Percentiles rank a stretch among this genome's conserved stretches.
Evolutionary conservation across 2,329 filamentous ascomycete species (phyloP).

Genomic region (Ophiosphaerella narmari): DNA sequence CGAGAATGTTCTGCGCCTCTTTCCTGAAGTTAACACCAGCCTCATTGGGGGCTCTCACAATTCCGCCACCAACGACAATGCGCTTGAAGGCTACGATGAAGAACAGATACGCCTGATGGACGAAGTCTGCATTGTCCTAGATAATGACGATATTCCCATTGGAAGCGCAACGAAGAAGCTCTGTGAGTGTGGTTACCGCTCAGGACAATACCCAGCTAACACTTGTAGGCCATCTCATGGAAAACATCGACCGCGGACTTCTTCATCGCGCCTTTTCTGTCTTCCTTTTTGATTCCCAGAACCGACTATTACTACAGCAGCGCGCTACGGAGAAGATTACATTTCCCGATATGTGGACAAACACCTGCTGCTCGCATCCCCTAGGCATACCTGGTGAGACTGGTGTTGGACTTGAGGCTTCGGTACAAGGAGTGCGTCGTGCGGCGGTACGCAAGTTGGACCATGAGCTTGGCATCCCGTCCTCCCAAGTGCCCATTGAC

Average conservation of each 20-base stretch:
- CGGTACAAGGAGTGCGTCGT: constrained; percentile 83
- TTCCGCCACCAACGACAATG: constrained; percentile 61
- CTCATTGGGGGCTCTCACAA: constrained; percentile 66
- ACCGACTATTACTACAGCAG: constrained; percentile 92
- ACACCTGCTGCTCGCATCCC: constrained; percentile 98
- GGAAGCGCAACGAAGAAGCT: constrained; percentile 98
- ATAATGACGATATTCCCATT: constrained; percentile 89
- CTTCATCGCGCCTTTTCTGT: constrained; percentile 97
- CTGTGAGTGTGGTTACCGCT: constrained; percentile 64
- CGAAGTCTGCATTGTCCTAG: constrained; percentile 95
- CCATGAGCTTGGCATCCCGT: constrained; percentile 91
- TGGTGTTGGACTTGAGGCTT: constrained; percentile 77
- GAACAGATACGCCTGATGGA: constrained; percentile 99
- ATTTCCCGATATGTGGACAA: constrained; percentile 99
- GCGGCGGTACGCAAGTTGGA: constrained; percentile 92
- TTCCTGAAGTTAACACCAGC: constrained; percentile 77
- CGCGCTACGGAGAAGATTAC: constrained; percentile 97
- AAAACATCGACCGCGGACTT: constrained; percentile 94
- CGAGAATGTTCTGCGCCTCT: constrained; percentile 82
- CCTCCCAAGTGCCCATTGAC: constrained; percentile 85
- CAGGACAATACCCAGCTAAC: constrained; percentile 11
- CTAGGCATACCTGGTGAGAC: constrained; percentile 91
- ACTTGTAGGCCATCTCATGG: constrained; percentile 86
- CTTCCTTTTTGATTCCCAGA: constrained; percentile 94
- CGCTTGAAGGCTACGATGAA: constrained; percentile 89